phyloP scores from a whole-genome alignment of 2,329 filamentous ascomycete species.

The Dryadomyces sulphureus region DNA sequence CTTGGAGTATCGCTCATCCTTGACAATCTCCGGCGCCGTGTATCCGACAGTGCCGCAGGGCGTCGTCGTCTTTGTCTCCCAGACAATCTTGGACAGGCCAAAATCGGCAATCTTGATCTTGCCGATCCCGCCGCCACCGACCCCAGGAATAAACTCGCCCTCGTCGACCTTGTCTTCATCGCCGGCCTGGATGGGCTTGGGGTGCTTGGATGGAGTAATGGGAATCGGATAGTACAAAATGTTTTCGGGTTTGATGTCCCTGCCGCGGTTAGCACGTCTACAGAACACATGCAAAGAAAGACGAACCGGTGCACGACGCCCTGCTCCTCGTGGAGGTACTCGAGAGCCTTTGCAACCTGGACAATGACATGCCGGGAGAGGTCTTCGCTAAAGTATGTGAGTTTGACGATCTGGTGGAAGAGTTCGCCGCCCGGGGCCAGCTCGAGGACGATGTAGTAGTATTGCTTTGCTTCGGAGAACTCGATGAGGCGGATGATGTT shows the following conservation, averaged over 20 bases:
- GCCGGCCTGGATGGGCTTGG: constrained; percentile 68
- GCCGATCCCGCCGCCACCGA: constrained; percentile 82
- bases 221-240: constrained; percentile 82
- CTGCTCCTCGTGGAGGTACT: constrained; percentile 86
- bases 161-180: constrained; percentile 97
- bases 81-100: constrained; percentile 92
- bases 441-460: constrained; percentile 96
- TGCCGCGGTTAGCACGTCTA: constrained; percentile 21
- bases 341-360: constrained; percentile 86
- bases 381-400: constrained; percentile 97
- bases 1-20: constrained; percentile 97
- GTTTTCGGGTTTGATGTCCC: constrained; percentile 97
- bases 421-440: constrained; percentile 89
- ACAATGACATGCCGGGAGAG: constrained; percentile 86
- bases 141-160: constrained; percentile 73
- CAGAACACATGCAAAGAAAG: constrained; percentile 8
- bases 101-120: constrained; percentile 97
- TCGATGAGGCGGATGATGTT: constrained; percentile 91
- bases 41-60: constrained; percentile 98
- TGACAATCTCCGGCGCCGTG: constrained; percentile 95
- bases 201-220: constrained; percentile 63
- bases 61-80: constrained; percentile 97
- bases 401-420: constrained; percentile 94
- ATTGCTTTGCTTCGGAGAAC: constrained; percentile 84
- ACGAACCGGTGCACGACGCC: constrained; percentile 92